Conservation (phyloP, 148 eudicot genomes). For the Dianthus caryophyllus region DNA sequence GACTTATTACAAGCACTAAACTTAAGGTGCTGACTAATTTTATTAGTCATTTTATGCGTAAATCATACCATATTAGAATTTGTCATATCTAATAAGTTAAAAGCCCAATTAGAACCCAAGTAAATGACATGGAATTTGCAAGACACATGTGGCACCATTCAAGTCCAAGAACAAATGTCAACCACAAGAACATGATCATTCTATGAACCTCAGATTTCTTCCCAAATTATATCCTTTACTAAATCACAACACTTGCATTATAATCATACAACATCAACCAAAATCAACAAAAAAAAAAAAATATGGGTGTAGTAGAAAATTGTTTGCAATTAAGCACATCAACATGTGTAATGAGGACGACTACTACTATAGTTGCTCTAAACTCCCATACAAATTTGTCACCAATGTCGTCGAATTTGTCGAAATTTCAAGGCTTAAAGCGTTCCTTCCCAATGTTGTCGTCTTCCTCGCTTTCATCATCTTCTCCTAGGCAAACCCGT, state of each 20-base stretch:
- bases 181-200: conserved; percentile 35
- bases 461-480: conserved; percentile 18
- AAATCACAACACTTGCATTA: not conserved
- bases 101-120: not conserved
- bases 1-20: too few relatives aligned
- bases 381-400: conserved; percentile 15
- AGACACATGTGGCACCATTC: not conserved
- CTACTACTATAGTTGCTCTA: conserved; percentile 10
- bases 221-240: conserved; percentile 23
- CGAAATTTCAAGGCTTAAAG: conserved; percentile 27
- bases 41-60: too few relatives aligned
- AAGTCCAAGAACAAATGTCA: conserved; percentile 16
- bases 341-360: conserved; percentile 17
- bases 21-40: too few relatives aligned
- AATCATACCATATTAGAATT: too few relatives aligned
- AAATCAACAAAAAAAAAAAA: not conserved
- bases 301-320: conserved; percentile 26
- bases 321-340: conserved; percentile 32
- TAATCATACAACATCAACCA: not conserved
- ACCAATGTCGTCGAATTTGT: conserved; percentile 17
- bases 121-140: conserved; percentile 10
- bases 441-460: conserved; percentile 18
- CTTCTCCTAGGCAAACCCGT: conserved; percentile 16
- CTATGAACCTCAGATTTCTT: conserved; percentile 21
- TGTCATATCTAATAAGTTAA: too few relatives aligned